Base-by-base conservation (phyloP, 2,329 filamentous ascomycete species). In the Neopestalotiopsis rosae region DNA sequence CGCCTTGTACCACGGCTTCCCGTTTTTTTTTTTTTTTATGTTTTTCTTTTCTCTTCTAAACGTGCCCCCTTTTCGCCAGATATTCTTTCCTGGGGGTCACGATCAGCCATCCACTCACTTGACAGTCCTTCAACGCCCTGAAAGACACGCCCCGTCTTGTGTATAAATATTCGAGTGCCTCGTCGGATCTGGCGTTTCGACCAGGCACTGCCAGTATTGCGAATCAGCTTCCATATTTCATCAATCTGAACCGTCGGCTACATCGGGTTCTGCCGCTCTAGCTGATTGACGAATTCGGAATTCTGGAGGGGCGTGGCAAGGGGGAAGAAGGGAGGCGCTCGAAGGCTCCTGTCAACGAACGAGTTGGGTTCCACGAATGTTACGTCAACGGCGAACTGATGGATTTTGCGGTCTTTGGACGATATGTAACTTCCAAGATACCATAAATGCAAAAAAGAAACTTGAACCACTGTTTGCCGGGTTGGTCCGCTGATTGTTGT, bases 341-440 rank as follows among this genome's bases (percentile, higher is more conserved):
- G 10, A 52, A n/a, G 20, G n/a, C 45, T 62, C 59, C 67, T 67
- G 71, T 68, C 69, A 67, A 71, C 68, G 67, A 66, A 71, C 63
- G 68, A 74, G 71, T 72, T 68, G 73, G 71, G 70, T 70, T 67
- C 75, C 72, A 76, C 74, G 74, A 76, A 74, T 71, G 71, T 76
- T 72, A 76, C 72, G 74, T 71, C 73, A 42, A 64, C 24, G 61
- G 61, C 38, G 38, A 52, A 64, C 38, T 28, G 24, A 64, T 64
- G 61, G 34, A 38, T 12, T 49, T 64, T 45, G 38, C n/a, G 40
- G 20, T 24, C 61, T 64, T 38, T 34, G 38, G n/a, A 34, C 34
- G 34, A 28, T 14, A 64, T 40, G 59, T 64, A 64, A 28, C 61
- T 64, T n/a, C 24, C 28, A 20, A 45, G 40, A 64, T 49, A 64